Base-by-base conservation (phyloP, 257 asterid genomes). In the Salvia hispanica region DNA sequence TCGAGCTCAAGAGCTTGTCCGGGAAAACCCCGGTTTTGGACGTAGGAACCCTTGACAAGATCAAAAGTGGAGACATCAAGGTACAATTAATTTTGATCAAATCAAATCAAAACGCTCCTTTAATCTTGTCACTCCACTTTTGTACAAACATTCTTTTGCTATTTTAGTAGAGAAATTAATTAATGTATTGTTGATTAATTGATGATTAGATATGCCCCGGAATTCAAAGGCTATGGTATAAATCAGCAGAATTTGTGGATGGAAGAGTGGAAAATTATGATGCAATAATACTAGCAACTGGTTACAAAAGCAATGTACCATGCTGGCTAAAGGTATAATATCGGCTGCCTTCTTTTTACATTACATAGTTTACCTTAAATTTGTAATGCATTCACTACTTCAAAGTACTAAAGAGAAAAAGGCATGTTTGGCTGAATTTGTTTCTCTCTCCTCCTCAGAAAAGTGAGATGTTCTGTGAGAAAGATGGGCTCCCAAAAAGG, bases 401-500 rank as follows among this genome's bases (percentile, higher is more conserved):
- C 16, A 59, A 53, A 43, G 56, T 36, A 44, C 34, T 15, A 44
- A n/a, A 58, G 15, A 58, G 34, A 15, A 3, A 48, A 60, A 62
- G 62, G 73, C 73, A 40, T 72, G 78, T 76, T 51, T 70, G 68
- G 74, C 64, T 77, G 14, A 64, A 33, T 43, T 15, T 31, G 34
- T 58, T 6, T 13, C 31, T 39, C n/a, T 36, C 33, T 36, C 56
- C 47, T 12, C 9, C 39, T 33, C 76, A 89, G 98, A 95, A 86
- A 75, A 80, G 73, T 69, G 90, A 74, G 76, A 86, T 91, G 98
- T 91, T 91, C 69, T 79, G 90, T n/a, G 83, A 79, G 78, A 82
- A 81, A 69, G 95, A 91, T 81, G 98, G 98, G 33, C 84, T 91
- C 81, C 98, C 96, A 36, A 89, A 79, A 80, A 83, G 80, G 75